Percentiles rank a stretch among this genome's conserved stretches.
phyloP scores from a whole-genome alignment of 2,329 filamentous ascomycete species.

The Fusarium sp. region DNA sequence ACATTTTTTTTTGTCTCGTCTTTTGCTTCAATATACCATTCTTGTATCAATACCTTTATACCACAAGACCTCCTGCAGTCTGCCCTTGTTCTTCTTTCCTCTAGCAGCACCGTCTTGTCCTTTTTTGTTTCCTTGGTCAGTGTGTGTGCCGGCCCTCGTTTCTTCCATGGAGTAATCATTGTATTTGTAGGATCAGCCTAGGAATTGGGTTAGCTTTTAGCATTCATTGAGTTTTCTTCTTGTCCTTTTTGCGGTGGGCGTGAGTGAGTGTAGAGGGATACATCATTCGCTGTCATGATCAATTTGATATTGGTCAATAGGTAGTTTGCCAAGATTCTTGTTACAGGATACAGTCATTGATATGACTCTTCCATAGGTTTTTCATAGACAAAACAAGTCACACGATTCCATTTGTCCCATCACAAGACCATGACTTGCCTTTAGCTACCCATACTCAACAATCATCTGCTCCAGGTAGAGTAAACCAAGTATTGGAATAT shows the following conservation, averaged over 20 bases:
- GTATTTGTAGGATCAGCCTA: constrained; percentile 23
- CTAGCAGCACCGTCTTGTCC: neutral
- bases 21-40: constrained; percentile 37
- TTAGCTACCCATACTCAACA: neutral
- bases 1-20: neutral
- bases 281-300: constrained; percentile 1
- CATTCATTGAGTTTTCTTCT: constrained; percentile 7
- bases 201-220: constrained; percentile 5
- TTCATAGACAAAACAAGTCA: neutral
- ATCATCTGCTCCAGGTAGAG: neutral
- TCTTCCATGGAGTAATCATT: constrained; percentile 24
- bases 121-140: neutral
- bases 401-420: neutral
- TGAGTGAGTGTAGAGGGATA: neutral
- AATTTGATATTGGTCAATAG: neutral
- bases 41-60: constrained; percentile 38
- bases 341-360: constrained; percentile 1
- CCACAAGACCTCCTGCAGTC: constrained; percentile 12
- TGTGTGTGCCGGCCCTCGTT: constrained; percentile 2
- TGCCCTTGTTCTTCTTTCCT: constrained; percentile 16
- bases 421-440: neutral
- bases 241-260: neutral
- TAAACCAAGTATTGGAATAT: constrained; percentile 17
- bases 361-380: constrained; percentile 16
- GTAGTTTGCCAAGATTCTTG: neutral